Conservation (phyloP, 2,329 filamentous ascomycete species). For the Geoglossum cookeanum region DNA sequence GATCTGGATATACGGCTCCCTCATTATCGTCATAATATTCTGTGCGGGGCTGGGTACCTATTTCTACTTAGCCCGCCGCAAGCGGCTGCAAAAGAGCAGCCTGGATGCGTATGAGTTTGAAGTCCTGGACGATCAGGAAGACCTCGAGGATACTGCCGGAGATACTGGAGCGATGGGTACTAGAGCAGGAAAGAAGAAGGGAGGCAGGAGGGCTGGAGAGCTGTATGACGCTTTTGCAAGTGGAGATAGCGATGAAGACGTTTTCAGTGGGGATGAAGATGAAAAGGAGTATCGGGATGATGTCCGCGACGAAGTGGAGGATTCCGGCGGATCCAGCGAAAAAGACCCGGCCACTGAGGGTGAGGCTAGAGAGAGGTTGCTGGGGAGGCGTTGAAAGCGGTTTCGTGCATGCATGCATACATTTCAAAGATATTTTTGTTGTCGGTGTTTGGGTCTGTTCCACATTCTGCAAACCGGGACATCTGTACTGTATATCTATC, state of each 20-base stretch:
- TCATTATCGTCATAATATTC: constrained; percentile 72
- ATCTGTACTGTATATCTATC: not conserved
- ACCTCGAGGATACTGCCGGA: constrained; percentile 22
- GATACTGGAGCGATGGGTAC: constrained; percentile 26
- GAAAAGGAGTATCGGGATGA: constrained; percentile 20
- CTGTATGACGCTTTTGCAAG: constrained; percentile 87
- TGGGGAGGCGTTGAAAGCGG: not conserved
- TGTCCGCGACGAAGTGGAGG: constrained; percentile 23
- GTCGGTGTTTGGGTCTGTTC: not conserved
- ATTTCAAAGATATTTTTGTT: not conserved
- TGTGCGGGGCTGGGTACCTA: constrained; percentile 64
- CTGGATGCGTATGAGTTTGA: constrained; percentile 88
- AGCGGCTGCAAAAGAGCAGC: constrained; percentile 51
- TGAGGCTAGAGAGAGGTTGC: not conserved
- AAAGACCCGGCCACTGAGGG: not conserved
- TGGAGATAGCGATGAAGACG: constrained; percentile 65
- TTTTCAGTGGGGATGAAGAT: constrained; percentile 26
- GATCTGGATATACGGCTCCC: constrained; percentile 80
- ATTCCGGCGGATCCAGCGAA: not conserved
- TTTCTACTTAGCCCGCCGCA: constrained; percentile 60
- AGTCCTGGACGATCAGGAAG: constrained; percentile 67
- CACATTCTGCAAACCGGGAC: not conserved
- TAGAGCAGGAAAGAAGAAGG: constrained; percentile 18
- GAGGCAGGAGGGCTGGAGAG: constrained; percentile 54
- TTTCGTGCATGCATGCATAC: not conserved